Evolutionary conservation across 768 basidiomycete species (phyloP).

Genomic region (Sarcomyxa edulis): DNA sequence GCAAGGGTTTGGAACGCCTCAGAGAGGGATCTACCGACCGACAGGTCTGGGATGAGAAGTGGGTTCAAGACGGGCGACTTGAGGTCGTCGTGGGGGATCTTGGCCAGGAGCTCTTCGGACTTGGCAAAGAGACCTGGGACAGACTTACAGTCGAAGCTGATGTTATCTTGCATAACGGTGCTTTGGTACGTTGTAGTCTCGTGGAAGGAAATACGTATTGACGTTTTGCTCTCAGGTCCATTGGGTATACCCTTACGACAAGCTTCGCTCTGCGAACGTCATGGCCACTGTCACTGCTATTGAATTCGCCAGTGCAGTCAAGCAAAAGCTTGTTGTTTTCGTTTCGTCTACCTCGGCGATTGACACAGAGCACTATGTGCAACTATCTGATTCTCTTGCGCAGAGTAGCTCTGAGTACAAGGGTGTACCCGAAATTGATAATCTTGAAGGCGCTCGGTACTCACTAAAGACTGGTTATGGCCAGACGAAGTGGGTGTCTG

Average conservation of each 20-base stretch:
- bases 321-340: conserved; percentile 80
- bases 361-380: conserved; percentile 87
- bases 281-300: conserved; percentile 82
- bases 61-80: conserved; percentile 63
- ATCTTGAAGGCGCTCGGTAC: conserved; percentile 76
- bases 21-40: conserved; percentile 70
- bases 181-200: conserved; percentile 59
- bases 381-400: conserved; percentile 69
- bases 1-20: conserved; percentile 65
- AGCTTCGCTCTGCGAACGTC: conserved; percentile 89
- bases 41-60: conserved; percentile 84
- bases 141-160: conserved; percentile 69
- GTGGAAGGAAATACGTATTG: background rate
- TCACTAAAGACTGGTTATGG: conserved; percentile 90
- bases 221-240: conserved; percentile 61
- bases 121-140: conserved; percentile 60
- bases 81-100: conserved; percentile 87
- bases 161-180: conserved; percentile 90
- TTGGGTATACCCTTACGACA: conserved; percentile 98
- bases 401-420: conserved; percentile 32
- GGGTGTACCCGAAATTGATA: conserved; percentile 84
- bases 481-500: conserved; percentile 98
- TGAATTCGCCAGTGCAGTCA: conserved; percentile 67
- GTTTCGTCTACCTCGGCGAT: conserved; percentile 95
- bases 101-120: conserved; percentile 67